Evolutionary conservation across 2,329 filamentous ascomycete genomes (phyloP), one percentile per base, ranked within the genome.

Genomic region (Pyrenochaeta sp.): DNA sequence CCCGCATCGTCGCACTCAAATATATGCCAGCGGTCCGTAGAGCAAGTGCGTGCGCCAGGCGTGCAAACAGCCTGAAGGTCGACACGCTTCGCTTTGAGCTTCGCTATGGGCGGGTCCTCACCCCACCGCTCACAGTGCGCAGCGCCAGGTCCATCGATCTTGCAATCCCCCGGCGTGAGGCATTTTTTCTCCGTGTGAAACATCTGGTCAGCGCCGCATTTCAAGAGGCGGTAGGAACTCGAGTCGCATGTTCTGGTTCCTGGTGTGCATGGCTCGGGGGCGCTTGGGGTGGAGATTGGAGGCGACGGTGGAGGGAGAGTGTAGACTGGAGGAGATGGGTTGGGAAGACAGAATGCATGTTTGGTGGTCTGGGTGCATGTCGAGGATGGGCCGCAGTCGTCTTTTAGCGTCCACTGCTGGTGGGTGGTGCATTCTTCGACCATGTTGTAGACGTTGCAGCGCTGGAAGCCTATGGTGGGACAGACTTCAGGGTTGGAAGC

Each of bases 161-260:
- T 9, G 28, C 28, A 30, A 30, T 30, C 28, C 1, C 28, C 28
- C 2, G 28, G 28, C 9, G 28, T 30, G 28, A 9, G 5, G 9
- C 28, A 30, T 28, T 43, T 32, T 1, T 13, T 43, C 24, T 39
- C 28, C 37, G 30, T 44, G 39, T 37, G 50, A 15, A 24, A 44
- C 5, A 28, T 28, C 59, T 67, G 13, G 13, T 50, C 36, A 8
- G 32, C 37, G 6, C 15, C 30, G 50, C 54, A 57, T 3, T 13
- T 37, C 43, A 57, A 52, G 12, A 49, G 45, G 44, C 52, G 49
- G n/a, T 50, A 44, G 6, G 44, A 50, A 12, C 52, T 30, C 3
- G 44, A 43, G 44, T 52, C 54, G 44, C 54, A 57, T 12, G 50
- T 50, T 5, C 27, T 24, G 19, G 32, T 27, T 5, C 32, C 19